Conservation (phyloP, 805 yeast species). For the Saccharomycopsis oosterbeekiorum region DNA sequence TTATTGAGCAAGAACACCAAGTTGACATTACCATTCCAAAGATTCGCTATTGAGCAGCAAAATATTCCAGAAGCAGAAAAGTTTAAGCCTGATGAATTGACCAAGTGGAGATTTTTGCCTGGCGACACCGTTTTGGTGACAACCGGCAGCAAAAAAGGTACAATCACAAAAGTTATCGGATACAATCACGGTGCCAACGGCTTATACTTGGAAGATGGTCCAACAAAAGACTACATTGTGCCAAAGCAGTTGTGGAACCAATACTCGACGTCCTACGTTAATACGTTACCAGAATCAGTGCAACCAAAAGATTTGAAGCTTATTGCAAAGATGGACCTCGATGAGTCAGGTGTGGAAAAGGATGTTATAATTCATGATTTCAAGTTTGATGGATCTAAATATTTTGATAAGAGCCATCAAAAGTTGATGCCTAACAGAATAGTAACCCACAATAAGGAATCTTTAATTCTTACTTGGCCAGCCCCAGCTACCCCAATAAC, state of each 20-base stretch:
- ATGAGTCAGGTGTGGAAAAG: constrained; percentile 44
- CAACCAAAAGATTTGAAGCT: constrained; percentile 54
- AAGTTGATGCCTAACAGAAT: constrained; percentile 68
- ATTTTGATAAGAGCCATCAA: constrained; percentile 67
- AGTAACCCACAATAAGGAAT: constrained; percentile 52
- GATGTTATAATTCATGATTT: constrained; percentile 75
- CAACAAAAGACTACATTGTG: constrained; percentile 49
- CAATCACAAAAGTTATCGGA: constrained; percentile 54
- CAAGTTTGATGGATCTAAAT: constrained; percentile 47
- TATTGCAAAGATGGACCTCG: constrained; percentile 68
- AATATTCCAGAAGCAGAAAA: constrained; percentile 1
- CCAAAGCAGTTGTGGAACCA: constrained; percentile 68
- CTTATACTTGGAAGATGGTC: constrained; percentile 58
- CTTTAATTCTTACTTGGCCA: constrained; percentile 84
- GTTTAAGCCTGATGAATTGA: constrained; percentile 27
- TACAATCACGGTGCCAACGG: constrained; percentile 54
- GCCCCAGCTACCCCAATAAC: constrained; percentile 36
- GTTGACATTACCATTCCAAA: not conserved
- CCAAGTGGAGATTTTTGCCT: constrained; percentile 51
- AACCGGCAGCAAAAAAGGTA: constrained; percentile 66
- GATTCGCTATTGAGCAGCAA: not conserved
- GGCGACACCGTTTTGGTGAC: constrained; percentile 74
- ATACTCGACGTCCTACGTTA: constrained; percentile 61
- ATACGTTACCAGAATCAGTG: constrained; percentile 57
- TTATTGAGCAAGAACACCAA: not conserved